These are phyloP conservation scores for Scutellaria minor DNA, from an alignment of 257 asterid species.

Conservation along the genomic window DNA sequence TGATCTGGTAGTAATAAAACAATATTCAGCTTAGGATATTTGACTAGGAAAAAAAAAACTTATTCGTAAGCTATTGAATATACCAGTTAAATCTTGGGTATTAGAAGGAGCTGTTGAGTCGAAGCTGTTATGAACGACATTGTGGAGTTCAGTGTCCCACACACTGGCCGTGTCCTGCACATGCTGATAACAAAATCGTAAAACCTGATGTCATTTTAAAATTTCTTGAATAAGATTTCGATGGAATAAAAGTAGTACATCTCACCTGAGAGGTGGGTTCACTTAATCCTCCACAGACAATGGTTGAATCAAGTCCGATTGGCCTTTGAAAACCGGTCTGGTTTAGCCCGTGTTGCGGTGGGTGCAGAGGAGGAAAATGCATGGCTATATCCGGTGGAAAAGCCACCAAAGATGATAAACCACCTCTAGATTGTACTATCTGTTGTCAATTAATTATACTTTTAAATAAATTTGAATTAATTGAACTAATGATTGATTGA, in stretches of 20 bases:
- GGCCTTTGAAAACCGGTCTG: conserved; percentile 53
- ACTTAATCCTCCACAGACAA: conserved; percentile 37
- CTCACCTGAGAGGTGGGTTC: conserved; percentile 44
- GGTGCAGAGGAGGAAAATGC: conserved; percentile 54
- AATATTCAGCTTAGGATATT: conserved; percentile 23
- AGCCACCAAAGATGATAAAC: conserved; percentile 55
- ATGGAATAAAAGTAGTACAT: not conserved
- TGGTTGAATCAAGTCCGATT: conserved; percentile 42
- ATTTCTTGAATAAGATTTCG: not conserved
- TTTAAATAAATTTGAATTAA: not conserved
- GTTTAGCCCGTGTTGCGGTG: conserved; percentile 45
- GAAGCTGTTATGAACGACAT: conserved; percentile 61
- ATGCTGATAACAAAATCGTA: conserved; percentile 16
- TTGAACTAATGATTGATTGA: not conserved
- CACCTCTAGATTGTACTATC: conserved; percentile 60
- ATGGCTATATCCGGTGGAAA: conserved; percentile 56
- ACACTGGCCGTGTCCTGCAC: conserved; percentile 41
- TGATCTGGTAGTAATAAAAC: conserved; percentile 44
- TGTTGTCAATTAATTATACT: conserved; percentile 35
- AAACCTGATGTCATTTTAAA: not conserved
- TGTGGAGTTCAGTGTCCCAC: conserved; percentile 75
- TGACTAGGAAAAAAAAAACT: not conserved
- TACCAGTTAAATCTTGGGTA: conserved; percentile 63
- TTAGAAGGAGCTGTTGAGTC: conserved; percentile 46
- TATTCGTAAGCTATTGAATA: conserved; percentile 22